Evolutionary conservation across 768 basidiomycete genomes (phyloP), one percentile per base, ranked within the genome.

Genomic region (Lepiota venenata): DNA sequence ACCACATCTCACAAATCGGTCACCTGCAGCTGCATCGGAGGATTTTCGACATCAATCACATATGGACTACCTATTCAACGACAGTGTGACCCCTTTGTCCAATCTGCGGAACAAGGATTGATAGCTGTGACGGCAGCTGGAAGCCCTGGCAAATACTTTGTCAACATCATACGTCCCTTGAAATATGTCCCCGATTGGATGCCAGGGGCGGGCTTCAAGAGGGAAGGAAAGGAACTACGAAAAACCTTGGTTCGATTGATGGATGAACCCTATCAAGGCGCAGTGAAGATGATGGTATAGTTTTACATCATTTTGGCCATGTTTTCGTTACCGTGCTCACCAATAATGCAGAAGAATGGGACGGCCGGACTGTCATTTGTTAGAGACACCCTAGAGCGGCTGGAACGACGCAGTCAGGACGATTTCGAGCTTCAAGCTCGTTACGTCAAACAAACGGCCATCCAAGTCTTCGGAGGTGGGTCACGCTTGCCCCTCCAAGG

Each of bases 131-230:
- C 8, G 9, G 21, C 20, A 15, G 21, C 44, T 9, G 21, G 9
- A 3, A 25, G 36, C 2, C 29, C 58, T 12, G 27, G 55, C 22
- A 16, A 47, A n/a, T 38, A 47, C 38, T 8, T 56, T 12, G 39
- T 56, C 44, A 56, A 56, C 35, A 35, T 52, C 4, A n/a, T 59
- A 2, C 43, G 49, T n/a, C 42, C 41, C 2, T n/a, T 59, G 27
- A 32, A 35, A 21, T 29, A 51, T 29, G 36, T 56, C 9, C 58
- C 58, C 5, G 27, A 45, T 2, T 59, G 55, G 58, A 29, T 59
- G 18, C 58, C 58, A 7, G 58, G 58, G 1, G 50, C 55, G 2
- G 40, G 45, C 1, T 48, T 56, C 44, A 55, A 59, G 39, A 54
- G 14, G 27, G 15, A 16, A 1, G 52, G 36, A n/a, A 38, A 27